Evolutionary conservation across 1,284 basidiomycete species (phyloP).

Genomic region (Mrakiaceae sp.): DNA sequence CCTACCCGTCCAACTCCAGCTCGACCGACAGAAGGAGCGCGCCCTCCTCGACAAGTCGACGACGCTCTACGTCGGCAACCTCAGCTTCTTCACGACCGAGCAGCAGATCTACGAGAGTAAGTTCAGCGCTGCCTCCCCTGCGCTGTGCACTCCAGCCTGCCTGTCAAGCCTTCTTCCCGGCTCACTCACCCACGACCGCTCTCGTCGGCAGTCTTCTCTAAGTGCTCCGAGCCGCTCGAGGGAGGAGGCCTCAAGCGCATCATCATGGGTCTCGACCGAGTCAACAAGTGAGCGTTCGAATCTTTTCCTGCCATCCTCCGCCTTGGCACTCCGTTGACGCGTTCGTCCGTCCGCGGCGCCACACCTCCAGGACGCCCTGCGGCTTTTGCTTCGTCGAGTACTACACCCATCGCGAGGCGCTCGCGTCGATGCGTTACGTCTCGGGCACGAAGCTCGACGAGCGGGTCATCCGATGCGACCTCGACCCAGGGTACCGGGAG

Average conservation of each 20-base stretch:
- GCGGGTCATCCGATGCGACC: constrained; percentile 92
- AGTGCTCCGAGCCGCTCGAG: constrained; percentile 77
- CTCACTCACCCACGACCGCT: not conserved
- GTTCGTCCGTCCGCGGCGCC: constrained; percentile 21
- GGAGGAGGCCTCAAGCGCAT: constrained; percentile 96
- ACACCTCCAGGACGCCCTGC: constrained; percentile 68
- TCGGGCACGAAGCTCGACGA: constrained; percentile 99
- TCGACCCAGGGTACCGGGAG: constrained; percentile 96
- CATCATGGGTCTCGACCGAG: constrained; percentile 97
- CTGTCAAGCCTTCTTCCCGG: not conserved
- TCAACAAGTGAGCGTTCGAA: constrained; percentile 53
- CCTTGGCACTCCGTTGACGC: not conserved
- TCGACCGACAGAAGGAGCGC: constrained; percentile 38
- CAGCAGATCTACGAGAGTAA: constrained; percentile 91
- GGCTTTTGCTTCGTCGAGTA: constrained; percentile 99
- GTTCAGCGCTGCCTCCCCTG: constrained; percentile 13
- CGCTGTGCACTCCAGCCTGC: not conserved
- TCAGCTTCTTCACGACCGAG: constrained; percentile 97
- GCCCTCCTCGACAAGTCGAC: constrained; percentile 39
- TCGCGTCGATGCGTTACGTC: constrained; percentile 85
- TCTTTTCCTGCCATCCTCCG: not conserved
- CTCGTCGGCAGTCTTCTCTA: constrained; percentile 61
- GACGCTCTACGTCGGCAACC: constrained; percentile 75
- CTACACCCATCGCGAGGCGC: constrained; percentile 88
- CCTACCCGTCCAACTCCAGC: constrained; percentile 19